Evolutionary conservation across 441 rosid genomes (phyloP).

Genomic region (Populus trichocarpa): DNA sequence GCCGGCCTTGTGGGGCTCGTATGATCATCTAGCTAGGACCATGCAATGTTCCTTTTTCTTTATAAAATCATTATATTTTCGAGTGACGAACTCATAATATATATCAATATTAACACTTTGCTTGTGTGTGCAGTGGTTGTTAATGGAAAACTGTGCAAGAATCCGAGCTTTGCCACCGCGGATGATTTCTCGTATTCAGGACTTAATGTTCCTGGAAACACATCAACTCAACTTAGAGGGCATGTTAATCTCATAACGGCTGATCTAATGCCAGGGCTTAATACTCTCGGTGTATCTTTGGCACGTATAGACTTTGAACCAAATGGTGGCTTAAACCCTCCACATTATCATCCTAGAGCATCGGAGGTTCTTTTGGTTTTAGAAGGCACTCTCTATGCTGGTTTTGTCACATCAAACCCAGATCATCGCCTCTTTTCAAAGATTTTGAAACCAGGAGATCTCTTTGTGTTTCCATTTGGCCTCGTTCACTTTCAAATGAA

Average conservation of each 20-base stretch:
- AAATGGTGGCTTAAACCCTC: neutral
- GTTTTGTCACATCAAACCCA: neutral
- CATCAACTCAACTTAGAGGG: neutral
- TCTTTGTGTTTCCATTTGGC: neutral
- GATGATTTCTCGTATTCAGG: neutral
- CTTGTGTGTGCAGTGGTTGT: neutral
- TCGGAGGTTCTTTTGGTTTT: neutral
- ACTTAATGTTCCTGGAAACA: neutral
- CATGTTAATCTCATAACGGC: neutral
- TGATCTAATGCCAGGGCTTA: neutral
- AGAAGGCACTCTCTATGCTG: neutral
- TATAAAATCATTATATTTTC: too few species aligned
- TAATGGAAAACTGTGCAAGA: neutral
- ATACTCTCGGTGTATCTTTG: neutral
- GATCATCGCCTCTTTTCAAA: neutral
- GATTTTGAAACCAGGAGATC: too few species aligned
- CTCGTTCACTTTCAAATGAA: neutral
- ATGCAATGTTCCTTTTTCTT: too few species aligned
- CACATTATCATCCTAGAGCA: neutral
- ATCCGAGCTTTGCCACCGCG: neutral
- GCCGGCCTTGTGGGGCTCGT: neutral
- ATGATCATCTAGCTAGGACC: too few species aligned
- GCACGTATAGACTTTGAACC: neutral
- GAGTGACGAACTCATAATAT: too few species aligned
- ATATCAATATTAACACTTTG: too few species aligned